These are phyloP conservation scores for Fomitopsis pinicola DNA, from an alignment of 1,284 basidiomycete genomes.

Conservation along the genomic window DNA sequence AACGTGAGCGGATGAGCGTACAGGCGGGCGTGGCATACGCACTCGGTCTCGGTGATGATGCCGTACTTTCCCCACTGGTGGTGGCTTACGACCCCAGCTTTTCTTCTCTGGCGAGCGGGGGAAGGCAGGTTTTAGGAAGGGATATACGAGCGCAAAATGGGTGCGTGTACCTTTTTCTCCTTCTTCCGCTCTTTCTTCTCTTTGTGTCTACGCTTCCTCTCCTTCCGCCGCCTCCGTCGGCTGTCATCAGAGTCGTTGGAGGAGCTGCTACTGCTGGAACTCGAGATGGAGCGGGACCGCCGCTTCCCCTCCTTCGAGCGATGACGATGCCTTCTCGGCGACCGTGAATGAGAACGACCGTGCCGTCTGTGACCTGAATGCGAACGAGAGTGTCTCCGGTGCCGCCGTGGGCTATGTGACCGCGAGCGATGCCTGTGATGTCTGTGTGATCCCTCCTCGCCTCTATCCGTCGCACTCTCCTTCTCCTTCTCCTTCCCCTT, in stretches of 20 bases:
- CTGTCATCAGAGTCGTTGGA: constrained; percentile 37
- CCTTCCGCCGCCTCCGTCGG: constrained; percentile 36
- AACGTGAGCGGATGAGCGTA: not conserved
- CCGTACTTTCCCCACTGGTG: constrained; percentile 90
- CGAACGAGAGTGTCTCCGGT: constrained; percentile 4
- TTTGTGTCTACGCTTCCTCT: constrained; percentile 43
- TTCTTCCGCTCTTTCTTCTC: constrained; percentile 63
- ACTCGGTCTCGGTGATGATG: constrained; percentile 81
- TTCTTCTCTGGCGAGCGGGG: constrained; percentile 44
- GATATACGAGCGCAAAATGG: not conserved
- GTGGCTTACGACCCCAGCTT: constrained; percentile 46
- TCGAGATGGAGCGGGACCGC: constrained; percentile 30
- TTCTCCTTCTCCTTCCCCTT: constrained; percentile 8
- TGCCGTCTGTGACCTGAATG: constrained; percentile 6
- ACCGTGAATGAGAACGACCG: constrained; percentile 17
- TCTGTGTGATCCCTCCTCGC: not conserved
- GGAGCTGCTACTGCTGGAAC: constrained; percentile 19
- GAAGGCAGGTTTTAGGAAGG: constrained; percentile 1
- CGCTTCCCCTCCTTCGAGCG: constrained; percentile 25
- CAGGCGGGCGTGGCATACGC: constrained; percentile 27
- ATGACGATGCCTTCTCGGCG: constrained; percentile 12
- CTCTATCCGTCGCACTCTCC: constrained; percentile 1
- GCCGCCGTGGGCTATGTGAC: constrained; percentile 5
- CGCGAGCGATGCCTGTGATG: constrained; percentile 3
- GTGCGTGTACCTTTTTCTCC: constrained; percentile 51